Base-by-base conservation (phyloP, 2,329 filamentous ascomycete genomes). In the Dactylellina parvicollis region DNA sequence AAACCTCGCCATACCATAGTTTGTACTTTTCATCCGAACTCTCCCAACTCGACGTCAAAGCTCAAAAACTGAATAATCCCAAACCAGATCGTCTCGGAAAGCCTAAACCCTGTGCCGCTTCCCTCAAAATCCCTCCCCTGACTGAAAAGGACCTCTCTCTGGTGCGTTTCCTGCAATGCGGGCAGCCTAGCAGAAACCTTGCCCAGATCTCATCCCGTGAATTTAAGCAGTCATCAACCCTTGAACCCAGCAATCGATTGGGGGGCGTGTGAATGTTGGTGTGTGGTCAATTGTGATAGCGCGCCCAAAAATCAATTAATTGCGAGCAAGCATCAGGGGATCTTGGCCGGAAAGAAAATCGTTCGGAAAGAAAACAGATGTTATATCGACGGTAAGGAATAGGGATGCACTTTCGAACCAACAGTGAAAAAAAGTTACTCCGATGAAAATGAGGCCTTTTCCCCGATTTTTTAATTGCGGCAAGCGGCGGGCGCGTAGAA, bases 121-220 rank as follows among this genome's bases (percentile, higher is more conserved):
- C 20, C 46, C 47, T 34, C n/a, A n/a, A n/a, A n/a, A 22, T 30
- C 38, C 49, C 20, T 8, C 47, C 28, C 22, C 14, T 38, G 46
- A 47, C 8, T 4, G n/a, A 42, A 28, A 49, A 24, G 30, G 22
- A 49, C 30, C 46, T 26, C 12, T 49, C 20, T 14, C 12, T 16
- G 49, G n/a, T 54, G 26, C 26, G 61, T 50, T 28, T 36, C 50
- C 61, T 59, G 62, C 62, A 67, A 57, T 67, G 52, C 62, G 59
- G 42, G 50, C 42, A 56, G 57, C 57, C 44, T 40, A 32, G 12
- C 18, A 50, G 44, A 62, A 32, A 40, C 56, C 26, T 47, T 30
- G 40, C 44, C 40, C 44, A 49, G 44, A 61, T 50, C 56, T 60
- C 55, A 12, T 42, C 57, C 44, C 57, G 44, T 32, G 30, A 32